Base-by-base conservation (phyloP, 106 monocot species). In the Acorus calamus region DNA sequence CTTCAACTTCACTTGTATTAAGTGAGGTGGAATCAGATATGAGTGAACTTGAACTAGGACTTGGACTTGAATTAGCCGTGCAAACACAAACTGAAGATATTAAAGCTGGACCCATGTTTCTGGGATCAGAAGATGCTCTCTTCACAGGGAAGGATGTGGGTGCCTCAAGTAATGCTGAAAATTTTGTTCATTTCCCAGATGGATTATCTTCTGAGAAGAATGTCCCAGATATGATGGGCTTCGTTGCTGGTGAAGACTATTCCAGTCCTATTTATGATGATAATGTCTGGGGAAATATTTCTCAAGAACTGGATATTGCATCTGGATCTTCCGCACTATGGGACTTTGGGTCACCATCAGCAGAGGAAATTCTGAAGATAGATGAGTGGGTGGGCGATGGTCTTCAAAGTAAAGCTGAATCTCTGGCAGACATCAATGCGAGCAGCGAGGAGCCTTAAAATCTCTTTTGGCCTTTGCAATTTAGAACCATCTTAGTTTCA, bases 361-460 rank as follows among this genome's bases (percentile, higher is more conserved):
- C 45, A 1, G 76, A 66, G 44, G 84, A 64, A 56, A 59, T 11
- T 44, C 47, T 84, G 50, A 55, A 73, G 46, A 67, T 70, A 53
- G 76, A 70, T 41, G 52, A 71, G 49, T 59, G 28, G 42, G 8
- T 73, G 53, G 48, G 57, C 46, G 75, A 14, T 58, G 71, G 67
- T 52, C 71, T 2, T 11, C 10, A 46, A 57, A 57, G 5, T 57
- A n/a, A 57, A 49, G n/a, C 14, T 14, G 47, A 4, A 48, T 28
- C 28, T 28, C 28, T 28, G 28, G 28, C 28, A 28, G 28, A 28
- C 28, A 28, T 0, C 28, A 28, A 28, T 28, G 28, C 28, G 1
- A 28, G 28, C 28, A 28, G 28, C 28, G 28, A 28, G 28, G 28
- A 28, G 28, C 28, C 28, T 28, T 28, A 28, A 28, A 28, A 1